Percentiles rank a stretch among this genome's conserved stretches.
Conservation (phyloP, 768 basidiomycete species). For the Boletus patriciae region DNA sequence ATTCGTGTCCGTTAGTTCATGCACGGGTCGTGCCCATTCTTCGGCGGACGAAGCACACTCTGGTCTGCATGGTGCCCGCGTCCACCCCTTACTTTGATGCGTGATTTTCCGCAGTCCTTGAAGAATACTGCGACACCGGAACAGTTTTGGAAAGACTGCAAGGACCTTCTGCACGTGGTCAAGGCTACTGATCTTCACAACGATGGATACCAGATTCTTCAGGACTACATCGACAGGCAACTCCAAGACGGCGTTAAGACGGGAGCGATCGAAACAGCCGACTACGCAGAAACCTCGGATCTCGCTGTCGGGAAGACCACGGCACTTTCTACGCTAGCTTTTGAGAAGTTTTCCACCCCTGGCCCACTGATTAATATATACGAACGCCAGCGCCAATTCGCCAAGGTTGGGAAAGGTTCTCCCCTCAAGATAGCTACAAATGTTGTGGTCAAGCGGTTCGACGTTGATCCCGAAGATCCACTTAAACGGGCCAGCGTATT, state of each 20-base stretch:
- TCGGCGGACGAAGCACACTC: conserved; percentile 18
- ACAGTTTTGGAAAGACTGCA: conserved; percentile 1
- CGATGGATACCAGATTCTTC: conserved; percentile 3
- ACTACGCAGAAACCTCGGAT: neutral
- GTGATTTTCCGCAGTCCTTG: conserved; percentile 14
- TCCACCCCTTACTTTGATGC: conserved; percentile 9
- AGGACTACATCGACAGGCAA: neutral
- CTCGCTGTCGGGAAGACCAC: conserved; percentile 18
- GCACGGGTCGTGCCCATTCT: conserved; percentile 15
- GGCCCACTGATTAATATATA: conserved; percentile 16
- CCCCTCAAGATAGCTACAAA: conserved; percentile 19
- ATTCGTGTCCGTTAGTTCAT: conserved; percentile 7
- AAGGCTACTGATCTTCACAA: neutral
- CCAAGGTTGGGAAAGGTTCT: conserved; percentile 5
- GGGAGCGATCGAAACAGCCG: neutral
- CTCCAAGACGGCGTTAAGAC: neutral
- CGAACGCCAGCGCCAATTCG: conserved; percentile 15
- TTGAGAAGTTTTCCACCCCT: conserved; percentile 21
- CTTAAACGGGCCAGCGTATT: conserved; percentile 7
- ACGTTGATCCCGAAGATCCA: conserved; percentile 11
- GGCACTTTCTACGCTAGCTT: conserved; percentile 4
- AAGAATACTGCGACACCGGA: neutral
- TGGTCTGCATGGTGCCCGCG: conserved; percentile 21
- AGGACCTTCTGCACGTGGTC: conserved; percentile 4
- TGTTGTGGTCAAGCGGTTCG: conserved; percentile 10